Evolutionary conservation across 2,329 filamentous ascomycete species (phyloP), one percentile per base, ranked within the genome.

Genomic region (Westerdykella aurantiaca): DNA sequence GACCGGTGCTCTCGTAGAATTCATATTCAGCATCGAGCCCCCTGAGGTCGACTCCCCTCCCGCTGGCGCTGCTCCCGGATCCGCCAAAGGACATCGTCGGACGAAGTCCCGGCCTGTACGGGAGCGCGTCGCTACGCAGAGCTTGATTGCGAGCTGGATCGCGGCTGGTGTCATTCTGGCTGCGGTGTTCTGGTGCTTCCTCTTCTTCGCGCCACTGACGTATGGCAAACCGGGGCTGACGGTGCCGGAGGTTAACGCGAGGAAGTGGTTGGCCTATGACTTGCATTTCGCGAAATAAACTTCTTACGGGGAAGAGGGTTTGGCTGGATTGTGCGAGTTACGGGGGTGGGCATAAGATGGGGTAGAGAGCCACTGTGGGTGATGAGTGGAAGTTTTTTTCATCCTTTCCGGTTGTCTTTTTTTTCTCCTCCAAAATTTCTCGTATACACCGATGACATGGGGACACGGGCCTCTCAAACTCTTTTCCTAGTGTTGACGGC

Each of bases 181-280:
- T 1, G 69, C 81, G 5, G 80, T 85, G 16, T 71, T 87, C 39
- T 88, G 81, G 58, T 82, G 87, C 62, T 97, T 93, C 81, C 85
- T 84, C 69, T 97, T 87, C 78, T 98, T 95, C 75, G 80, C 94
- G 51, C 93, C 93, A 16, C 73, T 98, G 62, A 98, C 93, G 1
- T 98, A 98, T 67, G 93, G 93, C 42, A 90, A 87, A 66, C 93
- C 93, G 4, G 91, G 91, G 29, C 77, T 98, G 60, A 80, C 76
- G 44, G 84, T 95, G 14, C 80, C 83, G 11, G 76, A 88, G 64
- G 86, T 98, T 23, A 71, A 85, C 50, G 79, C 83, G 50, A 83
- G 93, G 68, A 96, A 96, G 76, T 97, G 91, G 91, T 77, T 98
- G 53, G 86, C 87, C 52, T 98, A 97, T 67, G 93, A 98, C 68